A percentile compares a stretch with the other conserved stretches of the same genome.
phyloP scores from a whole-genome alignment of 768 basidiomycete species.

The Galerina marginata region DNA sequence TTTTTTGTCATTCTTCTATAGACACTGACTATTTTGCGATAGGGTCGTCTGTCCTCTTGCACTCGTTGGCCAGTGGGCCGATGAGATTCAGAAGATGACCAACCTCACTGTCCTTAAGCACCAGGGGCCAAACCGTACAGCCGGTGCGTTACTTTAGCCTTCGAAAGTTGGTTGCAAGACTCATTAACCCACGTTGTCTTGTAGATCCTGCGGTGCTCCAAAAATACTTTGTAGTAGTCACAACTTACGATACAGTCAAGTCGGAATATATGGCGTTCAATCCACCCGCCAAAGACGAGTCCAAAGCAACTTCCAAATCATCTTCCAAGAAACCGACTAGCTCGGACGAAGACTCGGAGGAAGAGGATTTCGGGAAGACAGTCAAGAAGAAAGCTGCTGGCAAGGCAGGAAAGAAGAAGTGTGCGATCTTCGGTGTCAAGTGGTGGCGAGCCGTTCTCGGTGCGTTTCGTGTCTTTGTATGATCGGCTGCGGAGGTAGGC shows the following conservation, averaged over 20 bases:
- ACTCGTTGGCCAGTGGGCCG: slow-evolving; percentile 90
- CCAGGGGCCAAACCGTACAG: slow-evolving; percentile 78
- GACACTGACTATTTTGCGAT: slow-evolving; percentile 5
- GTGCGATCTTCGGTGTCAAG: slow-evolving; percentile 75
- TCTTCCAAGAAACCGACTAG: slow-evolving; percentile 30
- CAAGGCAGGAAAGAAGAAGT: slow-evolving; percentile 55
- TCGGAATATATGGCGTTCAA: slow-evolving; percentile 72
- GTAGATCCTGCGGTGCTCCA: slow-evolving; percentile 61
- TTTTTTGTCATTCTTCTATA: neutral
- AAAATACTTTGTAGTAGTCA: slow-evolving; percentile 76
- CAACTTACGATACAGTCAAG: slow-evolving; percentile 84
- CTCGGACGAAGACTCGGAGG: slow-evolving; percentile 42
- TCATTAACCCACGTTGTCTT: neutral
- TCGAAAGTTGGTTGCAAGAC: neutral
- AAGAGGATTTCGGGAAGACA: slow-evolving; percentile 49
- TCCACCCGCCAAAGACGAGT: slow-evolving; percentile 59
- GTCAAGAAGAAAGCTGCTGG: slow-evolving; percentile 46
- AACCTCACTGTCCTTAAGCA: slow-evolving; percentile 78
- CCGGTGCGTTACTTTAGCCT: slow-evolving; percentile 44
- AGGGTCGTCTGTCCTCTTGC: slow-evolving; percentile 90
- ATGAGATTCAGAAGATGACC: slow-evolving; percentile 79
- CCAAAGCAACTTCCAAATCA: slow-evolving; percentile 48
- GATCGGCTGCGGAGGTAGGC: neutral
- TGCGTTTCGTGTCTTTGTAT: slow-evolving; percentile 32
- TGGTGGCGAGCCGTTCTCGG: slow-evolving; percentile 91